Percentiles rank a stretch among this genome's conserved stretches.
Conservation (phyloP, 2,329 filamentous ascomycete genomes). For the Biscogniauxia sp. region DNA sequence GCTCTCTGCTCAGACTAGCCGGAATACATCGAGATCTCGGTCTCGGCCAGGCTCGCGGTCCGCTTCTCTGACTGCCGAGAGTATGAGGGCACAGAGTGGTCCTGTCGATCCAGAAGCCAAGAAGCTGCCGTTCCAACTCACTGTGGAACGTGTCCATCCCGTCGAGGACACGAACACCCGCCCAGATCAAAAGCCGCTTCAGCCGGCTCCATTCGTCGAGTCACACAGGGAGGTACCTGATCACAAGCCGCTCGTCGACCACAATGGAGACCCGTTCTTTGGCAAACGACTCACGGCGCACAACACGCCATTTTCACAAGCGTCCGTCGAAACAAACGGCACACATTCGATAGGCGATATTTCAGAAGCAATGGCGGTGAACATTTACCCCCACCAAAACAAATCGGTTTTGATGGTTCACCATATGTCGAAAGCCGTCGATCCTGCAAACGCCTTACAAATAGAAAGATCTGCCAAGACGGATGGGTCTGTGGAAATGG, state of each 20-base stretch:
- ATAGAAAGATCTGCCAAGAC: slow-evolving; percentile 22
- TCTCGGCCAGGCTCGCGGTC: slow-evolving; percentile 31
- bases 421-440: slow-evolving; percentile 51
- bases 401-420: slow-evolving; percentile 61
- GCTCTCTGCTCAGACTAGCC: slow-evolving; percentile 60
- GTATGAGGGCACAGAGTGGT: slow-evolving; percentile 54
- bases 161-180: slow-evolving; percentile 27
- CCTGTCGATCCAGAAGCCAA: slow-evolving; percentile 33
- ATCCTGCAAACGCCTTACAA: slow-evolving; percentile 39
- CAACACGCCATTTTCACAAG: slow-evolving; percentile 61
- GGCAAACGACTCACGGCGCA: slow-evolving; percentile 53
- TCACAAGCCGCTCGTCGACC: slow-evolving; percentile 43
- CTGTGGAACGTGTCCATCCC: slow-evolving; percentile 27
- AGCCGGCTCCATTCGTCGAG: slow-evolving; percentile 34
- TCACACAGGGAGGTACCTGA: slow-evolving; percentile 33
- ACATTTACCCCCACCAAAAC: slow-evolving; percentile 63
- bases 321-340: slow-evolving; percentile 59
- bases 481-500: slow-evolving; percentile 13
- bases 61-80: slow-evolving; percentile 57
- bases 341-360: slow-evolving; percentile 58
- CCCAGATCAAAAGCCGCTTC: slow-evolving; percentile 28
- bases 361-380: slow-evolving; percentile 61
- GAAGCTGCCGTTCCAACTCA: slow-evolving; percentile 26
- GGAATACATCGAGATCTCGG: slow-evolving; percentile 36
- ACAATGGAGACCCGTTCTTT: slow-evolving; percentile 53